Evolutionary conservation across 129 eudicot genomes (phyloP), one percentile per base, ranked within the genome.

Genomic region (Oenanthe sinensis): DNA sequence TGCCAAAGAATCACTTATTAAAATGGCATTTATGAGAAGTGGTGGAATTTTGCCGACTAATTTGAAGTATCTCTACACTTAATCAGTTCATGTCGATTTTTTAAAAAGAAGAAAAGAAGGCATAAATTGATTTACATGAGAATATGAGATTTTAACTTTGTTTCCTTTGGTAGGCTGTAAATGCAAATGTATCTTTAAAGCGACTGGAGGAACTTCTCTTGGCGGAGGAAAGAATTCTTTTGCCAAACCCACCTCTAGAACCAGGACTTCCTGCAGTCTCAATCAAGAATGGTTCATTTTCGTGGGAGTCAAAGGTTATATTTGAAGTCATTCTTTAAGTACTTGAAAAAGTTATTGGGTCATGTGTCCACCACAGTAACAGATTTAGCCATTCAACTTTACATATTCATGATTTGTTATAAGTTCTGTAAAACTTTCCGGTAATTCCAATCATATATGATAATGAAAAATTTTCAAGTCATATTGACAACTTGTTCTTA

Each of bases 271-370:
- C 99, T 16, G 97, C 96, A 75, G 89, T 95, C 82, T 88, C 97
- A 83, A 95, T 95, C 81, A 88, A 81, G 85, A 85, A 87, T 47
- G 99, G 99, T 79, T 71, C 19, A 82, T 95, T 95, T 85, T 88
- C 99, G 3, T 95, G 99, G 99, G 99, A 95, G 46, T 86, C 93
- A 33, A 88, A 91, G 98, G 98, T 94, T 76, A 13, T 43, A 11
- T 13, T 79, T 65, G 45, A 22, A 37, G 24, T 77, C 40, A 37
- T 20, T 28, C 71, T 62, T 54, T 54, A 36, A 37, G 19, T 52
- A 50, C 28, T 55, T n/a, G 26, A 55, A 3, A 20, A 4, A 33
- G 36, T 33, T 33, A 33, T 33, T 33, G 36, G 36, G 26, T 4
- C 28, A 22, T 55, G 65, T n/a, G 16, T 55, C 24, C 28, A 55